Base-by-base conservation (phyloP, 1,139 yeast genomes). In the Magnusiomyces paraingens region DNA sequence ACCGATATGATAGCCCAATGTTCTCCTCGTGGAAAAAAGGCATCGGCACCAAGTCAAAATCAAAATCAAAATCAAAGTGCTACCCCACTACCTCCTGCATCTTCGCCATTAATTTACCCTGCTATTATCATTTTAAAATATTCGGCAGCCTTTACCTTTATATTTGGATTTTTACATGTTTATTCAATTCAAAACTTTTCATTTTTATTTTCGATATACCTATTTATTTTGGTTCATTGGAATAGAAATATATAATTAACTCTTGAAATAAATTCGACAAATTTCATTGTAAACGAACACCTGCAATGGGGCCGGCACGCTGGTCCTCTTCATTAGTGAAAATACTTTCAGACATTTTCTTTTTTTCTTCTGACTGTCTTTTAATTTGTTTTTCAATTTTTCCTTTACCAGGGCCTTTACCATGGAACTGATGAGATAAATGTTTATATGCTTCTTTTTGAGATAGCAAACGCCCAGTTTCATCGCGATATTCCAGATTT, bases 371-470 rank as follows among this genome's bases (percentile, higher is more conserved):
- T 54, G 65, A 71, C 52, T 64, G 70, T 58, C 58, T 71, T 65
- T 65, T 69, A 52, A 63, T 61, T 59, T 65, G 69, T 65, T 68
- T 73, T 61, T 67, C 78, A 48, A 66, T 66, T 62, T 76, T 76
- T 50, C 67, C 70, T 55, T 74, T 73, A 41, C 79, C 76, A 47
- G 79, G 68, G 42, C 74, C 72, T 48, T 76, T 77, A 1, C 96
- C 97, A 67, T 93, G 98, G 70, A 89, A 91, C 61, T 84, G 84
- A 61, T 87, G 95, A 0, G 96, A 88, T 54, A 90, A 67, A 57
- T 82, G 81, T 70, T 89, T 91, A 72, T 83, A 91, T 0, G 98
- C 98, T 58, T 86, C 87, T 66, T 86, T 89, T 1, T 83, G 76
- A 47, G 76, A 73, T 52, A 93, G 69, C 21, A 75, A 75, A 50